phyloP scores from a whole-genome alignment of 208 protist species.

The Trypanosoma avium region DNA sequence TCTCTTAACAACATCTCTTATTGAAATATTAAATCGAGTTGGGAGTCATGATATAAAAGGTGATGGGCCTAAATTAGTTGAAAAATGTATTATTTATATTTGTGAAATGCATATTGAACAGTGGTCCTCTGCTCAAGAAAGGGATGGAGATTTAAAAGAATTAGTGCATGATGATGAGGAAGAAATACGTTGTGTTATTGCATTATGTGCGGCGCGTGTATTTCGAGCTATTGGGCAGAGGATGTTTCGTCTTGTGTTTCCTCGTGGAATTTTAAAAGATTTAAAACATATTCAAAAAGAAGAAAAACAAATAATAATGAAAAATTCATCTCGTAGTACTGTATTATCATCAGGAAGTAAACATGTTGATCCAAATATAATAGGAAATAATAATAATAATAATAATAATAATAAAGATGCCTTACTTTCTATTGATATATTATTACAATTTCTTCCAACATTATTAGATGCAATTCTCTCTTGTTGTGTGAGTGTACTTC shows the following conservation, averaged over 20 bases:
- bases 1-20: constrained; percentile 37
- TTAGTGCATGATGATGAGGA: constrained; percentile 49
- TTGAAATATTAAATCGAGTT: constrained; percentile 34
- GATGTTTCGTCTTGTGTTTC: constrained; percentile 34
- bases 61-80: constrained; percentile 16
- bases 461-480: constrained; percentile 40
- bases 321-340: not conserved
- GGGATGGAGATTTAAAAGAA: constrained; percentile 12
- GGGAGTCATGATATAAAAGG: constrained; percentile 10
- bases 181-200: constrained; percentile 57
- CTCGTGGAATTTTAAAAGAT: constrained; percentile 18
- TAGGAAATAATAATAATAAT: not conserved
- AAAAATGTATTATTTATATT: constrained; percentile 29
- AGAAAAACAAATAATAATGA: not conserved
- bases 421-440: constrained; percentile 14
- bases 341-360: not conserved
- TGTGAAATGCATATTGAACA: constrained; percentile 12
- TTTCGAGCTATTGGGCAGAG: constrained; percentile 38
- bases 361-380: not conserved
- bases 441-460: constrained; percentile 23
- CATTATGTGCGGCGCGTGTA: constrained; percentile 32
- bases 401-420: not conserved
- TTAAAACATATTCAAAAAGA: not conserved
- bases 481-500: constrained; percentile 33
- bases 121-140: constrained; percentile 23